Evolutionary conservation across 163 green algal genomes (phyloP).

Genomic region (Scenedesmus sp.): DNA sequence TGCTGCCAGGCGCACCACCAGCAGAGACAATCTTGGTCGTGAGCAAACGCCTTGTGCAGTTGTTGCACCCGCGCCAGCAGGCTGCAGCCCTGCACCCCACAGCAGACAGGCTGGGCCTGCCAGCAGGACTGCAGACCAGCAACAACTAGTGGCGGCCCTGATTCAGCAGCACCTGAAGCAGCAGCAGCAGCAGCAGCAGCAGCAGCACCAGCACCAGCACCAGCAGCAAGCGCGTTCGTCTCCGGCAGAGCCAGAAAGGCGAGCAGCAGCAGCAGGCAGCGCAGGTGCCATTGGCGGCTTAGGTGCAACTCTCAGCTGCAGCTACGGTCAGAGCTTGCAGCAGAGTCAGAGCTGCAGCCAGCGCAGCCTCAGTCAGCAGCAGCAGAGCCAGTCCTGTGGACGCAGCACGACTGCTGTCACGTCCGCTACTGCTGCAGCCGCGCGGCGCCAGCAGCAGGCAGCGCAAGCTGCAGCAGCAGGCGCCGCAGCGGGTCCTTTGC

Average conservation of each 20-base stretch:
- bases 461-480: conserved; percentile 7
- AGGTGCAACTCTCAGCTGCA: neutral
- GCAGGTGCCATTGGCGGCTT: neutral
- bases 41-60: neutral
- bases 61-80: neutral
- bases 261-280: neutral
- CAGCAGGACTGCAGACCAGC: conserved; percentile 11
- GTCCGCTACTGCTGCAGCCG: conserved; percentile 8
- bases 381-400: neutral
- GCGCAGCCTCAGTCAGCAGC: neutral
- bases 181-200: conserved; percentile 3
- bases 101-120: neutral
- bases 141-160: neutral
- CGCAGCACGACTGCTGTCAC: neutral
- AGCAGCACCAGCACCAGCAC: conserved; percentile 27
- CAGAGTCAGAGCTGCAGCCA: neutral
- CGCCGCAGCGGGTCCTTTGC: neutral
- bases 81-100: neutral
- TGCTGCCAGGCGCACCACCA: neutral
- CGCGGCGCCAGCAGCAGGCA: conserved; percentile 3
- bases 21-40: too few species aligned
- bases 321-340: conserved; percentile 1
- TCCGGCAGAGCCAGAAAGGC: neutral
- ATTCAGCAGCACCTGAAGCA: conserved; percentile 12
- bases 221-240: conserved; percentile 7